Evolutionary conservation across 1,284 basidiomycete species (phyloP), one percentile per base, ranked within the genome.

Genomic region (Apiotrichum gamsii): DNA sequence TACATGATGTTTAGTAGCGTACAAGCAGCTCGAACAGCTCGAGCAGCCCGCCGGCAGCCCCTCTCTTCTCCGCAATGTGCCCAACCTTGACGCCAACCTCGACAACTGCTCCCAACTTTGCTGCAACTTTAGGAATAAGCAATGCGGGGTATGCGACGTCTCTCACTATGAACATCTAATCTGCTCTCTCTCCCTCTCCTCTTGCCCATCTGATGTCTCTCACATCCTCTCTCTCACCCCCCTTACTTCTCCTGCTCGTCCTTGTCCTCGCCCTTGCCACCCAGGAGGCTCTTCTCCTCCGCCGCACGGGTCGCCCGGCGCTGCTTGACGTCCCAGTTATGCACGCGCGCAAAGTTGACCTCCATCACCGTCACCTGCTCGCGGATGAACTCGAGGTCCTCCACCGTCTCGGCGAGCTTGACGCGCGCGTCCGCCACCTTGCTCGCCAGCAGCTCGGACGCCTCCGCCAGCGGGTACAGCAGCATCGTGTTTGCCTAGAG

Each of bases 301-400:
- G 21, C 34, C 10, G 28, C 35, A 42, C 39, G 29, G 29, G 28
- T 45, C 39, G 53, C 47, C 59, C 66, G 45, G 24, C 53, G 46
- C 39, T 64, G 56, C 54, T 72, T 71, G 29, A 72, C 70, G 54
- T 72, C 70, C 70, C 70, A 72, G 65, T 98, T 98, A 71, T 95
- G 96, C 45, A 96, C 85, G 30, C 94, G 78, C 8, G 94, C 94
- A 21, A 89, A 94, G 69, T 97, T 97, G 52, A 98, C 94, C 69
- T 98, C 93, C 87, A 96, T 96, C 14, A 95, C 82, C 4, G 94
- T 98, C 44, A 94, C 80, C 71, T 98, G 94, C 67, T 98, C 94
- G 45, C 91, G 78, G 52, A 98, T 73, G 69, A 90, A 98, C 64
- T 91, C 91, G 24, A 96, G 77, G 68, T 98, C 95, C 63, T 91